Evolutionary conservation across 2,329 filamentous ascomycete species (phyloP).

Genomic region (Microcyclospora tardicrescens): DNA sequence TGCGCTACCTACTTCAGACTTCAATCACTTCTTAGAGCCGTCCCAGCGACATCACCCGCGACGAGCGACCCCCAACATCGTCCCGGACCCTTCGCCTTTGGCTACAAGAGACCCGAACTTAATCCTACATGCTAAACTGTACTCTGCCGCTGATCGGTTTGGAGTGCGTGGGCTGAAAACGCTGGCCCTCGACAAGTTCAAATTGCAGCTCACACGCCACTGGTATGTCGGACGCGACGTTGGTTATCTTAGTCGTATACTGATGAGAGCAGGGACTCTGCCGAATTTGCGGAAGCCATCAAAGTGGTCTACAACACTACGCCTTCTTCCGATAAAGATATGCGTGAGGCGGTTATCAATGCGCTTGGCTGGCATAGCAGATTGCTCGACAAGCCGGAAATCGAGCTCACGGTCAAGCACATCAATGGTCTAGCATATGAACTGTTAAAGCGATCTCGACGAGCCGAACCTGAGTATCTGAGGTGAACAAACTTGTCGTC

Average conservation of each 20-base stretch:
- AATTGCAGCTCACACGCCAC: slow-evolving; percentile 12
- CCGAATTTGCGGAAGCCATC: slow-evolving; percentile 19
- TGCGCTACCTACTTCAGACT: slow-evolving; percentile 7
- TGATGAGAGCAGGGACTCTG: slow-evolving; percentile 10
- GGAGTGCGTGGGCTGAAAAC: slow-evolving; percentile 14
- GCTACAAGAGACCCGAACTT: slow-evolving; percentile 11
- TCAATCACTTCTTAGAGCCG: neutral
- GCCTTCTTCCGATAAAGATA: slow-evolving; percentile 16
- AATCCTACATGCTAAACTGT: slow-evolving; percentile 14
- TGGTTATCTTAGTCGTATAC: neutral
- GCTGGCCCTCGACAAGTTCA: slow-evolving; percentile 15
- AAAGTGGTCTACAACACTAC: slow-evolving; percentile 17
- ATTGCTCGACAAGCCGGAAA: slow-evolving; percentile 15
- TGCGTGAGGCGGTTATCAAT: slow-evolving; percentile 19
- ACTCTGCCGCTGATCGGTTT: slow-evolving; percentile 14
- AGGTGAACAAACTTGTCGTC: neutral
- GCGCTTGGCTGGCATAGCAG: slow-evolving; percentile 14
- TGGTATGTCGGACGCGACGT: slow-evolving; percentile 5
- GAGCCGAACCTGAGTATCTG: slow-evolving; percentile 11
- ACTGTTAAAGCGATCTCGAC: slow-evolving; percentile 13
- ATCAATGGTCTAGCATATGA: slow-evolving; percentile 20
- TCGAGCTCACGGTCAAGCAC: slow-evolving; percentile 16
- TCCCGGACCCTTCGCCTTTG: slow-evolving; percentile 11
- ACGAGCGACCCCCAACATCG: neutral
- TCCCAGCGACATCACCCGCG: neutral